These are phyloP conservation scores for Petunia hybrid DNA, from an alignment of 305 asterid species.

Conservation along the genomic window DNA sequence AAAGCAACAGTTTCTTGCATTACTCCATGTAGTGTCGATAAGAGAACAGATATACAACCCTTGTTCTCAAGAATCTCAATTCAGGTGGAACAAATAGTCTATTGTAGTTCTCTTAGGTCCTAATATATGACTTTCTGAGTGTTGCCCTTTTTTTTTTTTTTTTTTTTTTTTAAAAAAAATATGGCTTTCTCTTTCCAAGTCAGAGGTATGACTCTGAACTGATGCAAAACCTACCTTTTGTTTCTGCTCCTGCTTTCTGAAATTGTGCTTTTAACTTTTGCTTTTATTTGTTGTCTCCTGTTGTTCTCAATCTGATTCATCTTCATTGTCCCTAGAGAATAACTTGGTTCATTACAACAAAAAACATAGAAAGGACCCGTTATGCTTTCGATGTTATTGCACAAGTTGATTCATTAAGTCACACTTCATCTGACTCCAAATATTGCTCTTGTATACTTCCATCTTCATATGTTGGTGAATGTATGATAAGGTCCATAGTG, in stretches of 20 bases:
- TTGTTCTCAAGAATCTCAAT: background rate
- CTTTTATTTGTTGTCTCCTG: background rate
- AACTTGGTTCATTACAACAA: background rate
- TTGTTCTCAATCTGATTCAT: constrained; percentile 5
- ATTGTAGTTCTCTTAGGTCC: background rate
- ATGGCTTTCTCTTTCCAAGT: background rate
- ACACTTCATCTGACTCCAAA: background rate
- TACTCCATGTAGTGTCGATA: background rate
- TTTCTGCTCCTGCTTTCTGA: background rate
- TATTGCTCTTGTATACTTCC: background rate
- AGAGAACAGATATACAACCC: background rate
- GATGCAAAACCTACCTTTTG: background rate
- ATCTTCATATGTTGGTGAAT: background rate
- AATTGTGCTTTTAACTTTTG: background rate
- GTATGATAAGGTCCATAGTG: background rate
- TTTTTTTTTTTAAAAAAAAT: background rate
- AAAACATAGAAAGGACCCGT: background rate
- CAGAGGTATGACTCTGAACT: background rate
- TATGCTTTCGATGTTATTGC: background rate
- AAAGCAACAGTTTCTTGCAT: background rate
- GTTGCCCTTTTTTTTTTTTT: no score
- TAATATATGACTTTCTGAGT: no score
- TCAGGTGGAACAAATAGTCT: background rate
- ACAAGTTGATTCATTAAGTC: background rate
- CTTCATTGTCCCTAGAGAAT: background rate